Evolutionary conservation across 176 grass and related monocot genomes (phyloP), one percentile per base, ranked within the genome.

Genomic region (Stipa capillata): DNA sequence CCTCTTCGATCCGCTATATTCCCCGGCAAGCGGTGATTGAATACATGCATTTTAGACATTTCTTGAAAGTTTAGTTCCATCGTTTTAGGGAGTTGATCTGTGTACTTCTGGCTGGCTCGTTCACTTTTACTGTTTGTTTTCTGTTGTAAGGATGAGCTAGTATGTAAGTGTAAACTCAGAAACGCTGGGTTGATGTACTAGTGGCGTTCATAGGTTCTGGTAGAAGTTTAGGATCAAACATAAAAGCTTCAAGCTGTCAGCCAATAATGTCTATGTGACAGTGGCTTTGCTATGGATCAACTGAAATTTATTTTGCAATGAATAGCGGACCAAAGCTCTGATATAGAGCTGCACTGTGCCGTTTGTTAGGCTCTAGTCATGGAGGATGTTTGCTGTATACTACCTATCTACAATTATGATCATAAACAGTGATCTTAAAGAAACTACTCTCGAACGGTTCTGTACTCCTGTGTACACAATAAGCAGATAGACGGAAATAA

Each of bases 21-120:
- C 24, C 71, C 41, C 66, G 36, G 27, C 37, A 57, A 27, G 25
- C 28, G 14, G 65, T 21, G 55, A 29, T 79, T 51, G 45, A 34
- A 53, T 51, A 79, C 70, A 62, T 85, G 77, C 76, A 89, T 65
- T 55, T 16, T 77, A 73, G 77, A 89, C 35, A 76, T 64, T 71
- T 74, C 28, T 35, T 80, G 33, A 50, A 56, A 55, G 42, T 76
- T 45, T 50, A 37, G 59, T 51, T 57, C 68, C 69, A 12, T 56
- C 28, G 14, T 71, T 76, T 79, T 75, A 77, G 82, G 82, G 76
- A 48, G n/a, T 48, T 31, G 42, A 65, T 63, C 36, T 6, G 64
- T 79, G 60, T 37, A 40, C 70, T 74, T 59, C 70, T 8, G 76
- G 68, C 43, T 43, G 76, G 20, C 44, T 81, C 63, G 69, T n/a